These are phyloP conservation scores for Suhomyces xylopsoci DNA, from an alignment of 805 yeast genomes.

Conservation along the genomic window DNA sequence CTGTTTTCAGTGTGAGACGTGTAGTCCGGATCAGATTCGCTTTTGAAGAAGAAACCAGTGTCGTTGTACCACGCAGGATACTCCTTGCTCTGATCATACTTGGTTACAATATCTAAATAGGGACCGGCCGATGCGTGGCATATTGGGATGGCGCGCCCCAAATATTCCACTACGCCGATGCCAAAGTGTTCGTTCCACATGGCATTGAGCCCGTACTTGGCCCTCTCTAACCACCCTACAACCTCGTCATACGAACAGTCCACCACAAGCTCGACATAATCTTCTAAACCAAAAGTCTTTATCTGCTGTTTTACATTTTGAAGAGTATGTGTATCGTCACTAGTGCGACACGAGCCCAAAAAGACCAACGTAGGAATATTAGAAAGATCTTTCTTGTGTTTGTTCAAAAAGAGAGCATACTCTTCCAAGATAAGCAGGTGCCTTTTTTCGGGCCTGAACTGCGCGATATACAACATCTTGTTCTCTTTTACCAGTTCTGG, in stretches of 20 bases:
- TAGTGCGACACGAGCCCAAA: conserved; percentile 80
- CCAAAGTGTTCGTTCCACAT: conserved; percentile 99
- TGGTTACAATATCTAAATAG: conserved; percentile 70
- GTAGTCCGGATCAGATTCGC: conserved; percentile 70
- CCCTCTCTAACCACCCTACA: conserved; percentile 46
- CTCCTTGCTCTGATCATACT: conserved; percentile 6
- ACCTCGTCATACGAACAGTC: conserved; percentile 74
- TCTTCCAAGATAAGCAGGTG: conserved; percentile 68
- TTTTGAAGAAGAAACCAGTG: conserved; percentile 79
- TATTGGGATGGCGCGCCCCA: conserved; percentile 77
- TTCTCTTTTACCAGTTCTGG: conserved; percentile 26
- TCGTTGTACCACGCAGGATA: conserved; percentile 34
- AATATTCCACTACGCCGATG: conserved; percentile 91
- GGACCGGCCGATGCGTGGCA: conserved; percentile 98
- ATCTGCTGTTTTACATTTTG: conserved; percentile 42
- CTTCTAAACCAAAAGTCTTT: conserved; percentile 25
- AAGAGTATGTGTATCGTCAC: conserved; percentile 61
- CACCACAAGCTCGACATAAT: conserved; percentile 53
- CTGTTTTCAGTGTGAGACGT: neutral
- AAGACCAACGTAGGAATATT: conserved; percentile 58
- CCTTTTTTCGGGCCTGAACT: conserved; percentile 93
- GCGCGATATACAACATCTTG: conserved; percentile 68
- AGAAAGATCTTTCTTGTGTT: conserved; percentile 14
- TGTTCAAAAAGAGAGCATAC: conserved; percentile 52
- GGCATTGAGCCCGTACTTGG: conserved; percentile 81